Conservation (phyloP, 2,329 filamentous ascomycete genomes). For the Massarina eburnea region DNA sequence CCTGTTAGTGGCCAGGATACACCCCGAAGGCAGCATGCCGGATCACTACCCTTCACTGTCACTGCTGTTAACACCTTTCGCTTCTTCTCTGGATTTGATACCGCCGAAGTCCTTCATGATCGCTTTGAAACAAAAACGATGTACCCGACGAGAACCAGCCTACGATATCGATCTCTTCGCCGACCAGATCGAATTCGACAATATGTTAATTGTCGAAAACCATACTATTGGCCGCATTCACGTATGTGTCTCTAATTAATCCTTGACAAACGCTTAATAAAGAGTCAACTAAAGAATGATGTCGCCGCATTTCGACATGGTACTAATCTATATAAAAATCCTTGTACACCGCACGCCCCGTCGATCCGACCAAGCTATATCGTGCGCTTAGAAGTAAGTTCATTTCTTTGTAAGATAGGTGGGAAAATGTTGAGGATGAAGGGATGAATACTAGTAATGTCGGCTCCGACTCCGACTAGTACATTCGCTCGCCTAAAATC, state of each 20-base stretch:
- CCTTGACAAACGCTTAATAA: too few relatives aligned
- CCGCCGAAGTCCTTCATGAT: slow-evolving; percentile 66
- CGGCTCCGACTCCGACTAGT: slow-evolving; percentile 14
- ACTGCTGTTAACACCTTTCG: slow-evolving; percentile 75
- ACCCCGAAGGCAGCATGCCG: slow-evolving; percentile 16
- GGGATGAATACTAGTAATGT: slow-evolving; percentile 16
- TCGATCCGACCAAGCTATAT: slow-evolving; percentile 46
- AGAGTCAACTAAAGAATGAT: too few relatives aligned
- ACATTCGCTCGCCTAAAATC: slow-evolving; percentile 7
- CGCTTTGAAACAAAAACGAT: slow-evolving; percentile 61
- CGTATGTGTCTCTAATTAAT: slow-evolving; percentile 47
- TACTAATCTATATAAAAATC: too few relatives aligned
- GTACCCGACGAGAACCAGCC: slow-evolving; percentile 66
- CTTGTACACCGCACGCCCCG: slow-evolving; percentile 64
- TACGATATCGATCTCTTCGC: slow-evolving; percentile 74
- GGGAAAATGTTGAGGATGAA: slow-evolving; percentile 36
- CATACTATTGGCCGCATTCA: slow-evolving; percentile 52
- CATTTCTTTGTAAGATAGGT: slow-evolving; percentile 45
- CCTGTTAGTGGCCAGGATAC: too few relatives aligned
- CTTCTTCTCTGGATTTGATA: slow-evolving; percentile 72
- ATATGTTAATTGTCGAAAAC: slow-evolving; percentile 64
- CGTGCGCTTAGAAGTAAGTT: slow-evolving; percentile 47
- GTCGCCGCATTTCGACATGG: too few relatives aligned
- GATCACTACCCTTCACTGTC: slow-evolving; percentile 61
- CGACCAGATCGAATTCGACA: slow-evolving; percentile 76